These are phyloP conservation scores for Fusarium tanahbumbuense DNA, from an alignment of 2,329 filamentous ascomycete species.

Conservation along the genomic window DNA sequence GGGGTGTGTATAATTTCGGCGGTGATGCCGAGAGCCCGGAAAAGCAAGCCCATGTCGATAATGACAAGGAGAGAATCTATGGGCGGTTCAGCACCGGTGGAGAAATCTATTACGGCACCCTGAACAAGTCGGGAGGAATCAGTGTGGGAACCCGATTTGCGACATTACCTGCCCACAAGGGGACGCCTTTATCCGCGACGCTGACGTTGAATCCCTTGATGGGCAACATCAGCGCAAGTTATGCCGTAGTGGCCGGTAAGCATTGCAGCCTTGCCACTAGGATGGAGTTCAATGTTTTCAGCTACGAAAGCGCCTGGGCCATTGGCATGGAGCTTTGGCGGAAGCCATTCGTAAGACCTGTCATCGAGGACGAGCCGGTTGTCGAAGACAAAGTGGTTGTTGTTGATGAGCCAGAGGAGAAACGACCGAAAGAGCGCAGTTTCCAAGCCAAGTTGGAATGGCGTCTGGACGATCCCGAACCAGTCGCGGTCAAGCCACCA, in stretches of 20 bases:
- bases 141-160: constrained; percentile 91
- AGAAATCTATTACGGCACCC: constrained; percentile 93
- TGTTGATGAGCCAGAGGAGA: constrained; percentile 25
- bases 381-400: constrained; percentile 44
- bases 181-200: constrained; percentile 93
- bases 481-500: constrained; percentile 19
- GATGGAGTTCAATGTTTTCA: constrained; percentile 98
- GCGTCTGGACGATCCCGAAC: constrained; percentile 57
- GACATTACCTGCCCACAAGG: constrained; percentile 81
- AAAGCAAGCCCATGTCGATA: constrained; percentile 31
- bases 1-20: constrained; percentile 95
- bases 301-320: constrained; percentile 94
- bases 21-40: constrained; percentile 65
- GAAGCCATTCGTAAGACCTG: constrained; percentile 60
- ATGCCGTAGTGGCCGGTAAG: constrained; percentile 87
- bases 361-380: constrained; percentile 49
- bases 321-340: constrained; percentile 95
- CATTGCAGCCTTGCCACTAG: constrained; percentile 87
- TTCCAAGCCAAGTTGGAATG: constrained; percentile 66
- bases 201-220: constrained; percentile 94
- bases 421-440: constrained; percentile 55
- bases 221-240: constrained; percentile 91
- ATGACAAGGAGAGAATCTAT: constrained; percentile 71
- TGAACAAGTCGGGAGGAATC: constrained; percentile 94
- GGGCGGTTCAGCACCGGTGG: constrained; percentile 91